Conservation (phyloP, 768 basidiomycete species). For the Boletus patriciae region DNA sequence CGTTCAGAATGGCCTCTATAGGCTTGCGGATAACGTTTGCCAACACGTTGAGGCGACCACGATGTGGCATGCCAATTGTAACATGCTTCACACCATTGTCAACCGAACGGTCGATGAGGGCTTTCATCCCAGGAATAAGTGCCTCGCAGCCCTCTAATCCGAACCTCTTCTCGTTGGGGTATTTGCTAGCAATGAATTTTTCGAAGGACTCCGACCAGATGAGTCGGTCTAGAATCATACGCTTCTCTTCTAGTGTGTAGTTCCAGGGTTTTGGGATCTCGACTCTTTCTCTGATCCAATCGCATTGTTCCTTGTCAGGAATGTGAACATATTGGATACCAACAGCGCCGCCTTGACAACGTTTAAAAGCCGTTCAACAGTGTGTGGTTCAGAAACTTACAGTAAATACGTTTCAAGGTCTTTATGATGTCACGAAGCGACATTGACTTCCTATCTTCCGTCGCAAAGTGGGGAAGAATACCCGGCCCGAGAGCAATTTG, state of each 20-base stretch:
- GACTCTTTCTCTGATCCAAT: slow-evolving; percentile 97
- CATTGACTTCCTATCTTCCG: slow-evolving; percentile 83
- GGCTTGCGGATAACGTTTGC: slow-evolving; percentile 99
- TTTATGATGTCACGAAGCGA: slow-evolving; percentile 89
- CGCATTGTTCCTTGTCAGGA: slow-evolving; percentile 97
- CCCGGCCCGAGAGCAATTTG: slow-evolving; percentile 94
- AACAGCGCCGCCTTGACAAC: slow-evolving; percentile 68
- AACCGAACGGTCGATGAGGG: slow-evolving; percentile 96
- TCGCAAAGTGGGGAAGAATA: slow-evolving; percentile 93
- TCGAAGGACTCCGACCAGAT: slow-evolving; percentile 99
- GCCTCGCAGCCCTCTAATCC: slow-evolving; percentile 98
- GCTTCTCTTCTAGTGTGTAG: slow-evolving; percentile 97
- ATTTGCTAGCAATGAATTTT: slow-evolving; percentile 97
- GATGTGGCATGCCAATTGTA: slow-evolving; percentile 99
- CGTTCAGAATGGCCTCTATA: slow-evolving; percentile 95
- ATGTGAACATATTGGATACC: slow-evolving; percentile 95
- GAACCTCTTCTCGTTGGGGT: slow-evolving; percentile 99
- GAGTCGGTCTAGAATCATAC: slow-evolving; percentile 97
- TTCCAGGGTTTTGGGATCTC: slow-evolving; percentile 97
- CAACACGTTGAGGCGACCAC: slow-evolving; percentile 95
- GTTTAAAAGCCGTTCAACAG: background rate
- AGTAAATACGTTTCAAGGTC: slow-evolving; percentile 89
- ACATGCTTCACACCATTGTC: slow-evolving; percentile 94
- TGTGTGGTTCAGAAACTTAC: slow-evolving; percentile 49
- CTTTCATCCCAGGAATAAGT: slow-evolving; percentile 99